These are phyloP conservation scores for Coleophoma eucalyptorum DNA, from an alignment of 2,329 filamentous ascomycete species.

Conservation along the genomic window DNA sequence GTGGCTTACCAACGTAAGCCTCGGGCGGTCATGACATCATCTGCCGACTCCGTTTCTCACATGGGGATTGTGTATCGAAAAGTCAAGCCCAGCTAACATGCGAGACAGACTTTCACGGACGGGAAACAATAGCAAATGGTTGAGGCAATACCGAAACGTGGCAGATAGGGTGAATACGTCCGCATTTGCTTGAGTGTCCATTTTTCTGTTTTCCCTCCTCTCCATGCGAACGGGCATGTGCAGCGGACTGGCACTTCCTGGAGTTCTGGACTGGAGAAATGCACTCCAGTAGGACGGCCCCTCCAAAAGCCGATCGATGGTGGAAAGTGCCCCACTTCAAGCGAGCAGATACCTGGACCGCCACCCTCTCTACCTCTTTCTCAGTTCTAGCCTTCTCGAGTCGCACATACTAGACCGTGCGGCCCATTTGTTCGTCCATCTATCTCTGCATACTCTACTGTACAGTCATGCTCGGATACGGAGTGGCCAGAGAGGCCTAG, in stretches of 20 bases:
- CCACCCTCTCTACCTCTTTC: neutral
- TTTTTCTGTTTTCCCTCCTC: too few relatives aligned
- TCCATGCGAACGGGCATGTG: too few relatives aligned
- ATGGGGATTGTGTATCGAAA: neutral
- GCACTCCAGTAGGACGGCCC: neutral
- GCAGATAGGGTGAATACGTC: too few relatives aligned
- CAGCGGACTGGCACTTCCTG: too few relatives aligned
- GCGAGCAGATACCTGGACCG: constrained; percentile 3
- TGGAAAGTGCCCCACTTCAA: constrained; percentile 10
- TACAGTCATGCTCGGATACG: neutral
- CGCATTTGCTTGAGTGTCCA: too few relatives aligned
- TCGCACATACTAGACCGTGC: neutral
- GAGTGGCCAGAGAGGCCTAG: too few relatives aligned
- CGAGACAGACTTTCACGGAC: too few relatives aligned
- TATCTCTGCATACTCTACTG: neutral
- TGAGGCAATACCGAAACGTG: too few relatives aligned
- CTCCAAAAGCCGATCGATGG: constrained; percentile 9
- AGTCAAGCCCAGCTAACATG: too few relatives aligned
- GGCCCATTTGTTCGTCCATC: neutral
- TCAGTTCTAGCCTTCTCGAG: neutral
- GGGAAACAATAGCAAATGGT: too few relatives aligned
- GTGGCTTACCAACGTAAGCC: neutral
- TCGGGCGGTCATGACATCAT: neutral
- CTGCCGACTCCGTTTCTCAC: neutral
- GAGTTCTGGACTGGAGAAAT: too few relatives aligned